A percentile compares a stretch with the other conserved stretches of the same genome.
These are phyloP conservation scores for Oenanthe sinensis DNA, from an alignment of 129 eudicot genomes.

Conservation along the genomic window DNA sequence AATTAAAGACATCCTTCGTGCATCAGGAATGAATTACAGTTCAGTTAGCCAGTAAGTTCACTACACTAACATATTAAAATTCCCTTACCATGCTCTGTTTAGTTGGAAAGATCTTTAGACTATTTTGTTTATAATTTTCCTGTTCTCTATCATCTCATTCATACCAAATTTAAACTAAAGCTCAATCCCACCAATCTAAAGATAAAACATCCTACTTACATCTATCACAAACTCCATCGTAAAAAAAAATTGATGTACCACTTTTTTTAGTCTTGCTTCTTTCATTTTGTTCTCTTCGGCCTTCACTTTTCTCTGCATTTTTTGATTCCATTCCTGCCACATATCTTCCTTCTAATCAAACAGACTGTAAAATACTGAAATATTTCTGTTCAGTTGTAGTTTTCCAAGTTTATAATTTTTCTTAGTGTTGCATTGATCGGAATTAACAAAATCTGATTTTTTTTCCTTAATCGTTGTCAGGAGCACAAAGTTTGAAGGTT, in stretches of 20 bases:
- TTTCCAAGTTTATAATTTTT: neutral
- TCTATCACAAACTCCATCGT: neutral
- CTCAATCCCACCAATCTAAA: neutral
- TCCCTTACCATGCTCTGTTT: neutral
- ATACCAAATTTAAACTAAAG: neutral
- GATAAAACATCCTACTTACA: neutral
- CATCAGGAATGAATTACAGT: conserved; percentile 14
- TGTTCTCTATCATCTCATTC: neutral
- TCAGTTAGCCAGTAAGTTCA: conserved; percentile 16
- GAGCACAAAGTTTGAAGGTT: conserved; percentile 18
- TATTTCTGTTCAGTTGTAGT: too few species aligned
- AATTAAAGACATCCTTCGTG: conserved; percentile 17
- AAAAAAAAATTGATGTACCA: too few species aligned
- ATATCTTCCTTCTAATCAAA: neutral
- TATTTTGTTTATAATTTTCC: neutral
- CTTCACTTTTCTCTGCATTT: neutral
- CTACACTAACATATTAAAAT: neutral
- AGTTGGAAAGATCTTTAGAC: neutral
- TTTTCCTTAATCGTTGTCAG: neutral
- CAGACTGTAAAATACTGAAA: neutral
- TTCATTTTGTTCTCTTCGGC: too few species aligned
- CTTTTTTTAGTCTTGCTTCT: neutral
- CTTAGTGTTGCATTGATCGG: neutral
- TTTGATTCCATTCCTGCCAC: neutral
- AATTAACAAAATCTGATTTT: neutral